Percentiles rank a stretch among this genome's conserved stretches.
Evolutionary conservation across 257 asterid species (phyloP).

Genomic region (Perilla frutescens): DNA sequence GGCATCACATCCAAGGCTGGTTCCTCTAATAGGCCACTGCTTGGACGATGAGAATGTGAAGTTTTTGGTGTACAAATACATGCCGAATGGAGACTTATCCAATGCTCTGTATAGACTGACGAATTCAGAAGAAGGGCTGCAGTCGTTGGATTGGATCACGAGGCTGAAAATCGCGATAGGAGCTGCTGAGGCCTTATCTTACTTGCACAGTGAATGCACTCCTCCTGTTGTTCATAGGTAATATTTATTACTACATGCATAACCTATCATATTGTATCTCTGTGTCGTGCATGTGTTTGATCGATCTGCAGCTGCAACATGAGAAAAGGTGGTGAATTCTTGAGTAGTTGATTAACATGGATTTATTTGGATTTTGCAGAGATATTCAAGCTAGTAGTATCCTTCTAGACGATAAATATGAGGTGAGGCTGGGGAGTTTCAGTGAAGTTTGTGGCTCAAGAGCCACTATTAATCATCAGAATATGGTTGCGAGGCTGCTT

Average conservation of each 20-base stretch:
- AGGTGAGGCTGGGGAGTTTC: conserved; percentile 83
- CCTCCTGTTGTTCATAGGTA: conserved; percentile 87
- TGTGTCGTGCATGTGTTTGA: background rate
- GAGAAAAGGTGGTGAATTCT: background rate
- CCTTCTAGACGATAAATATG: conserved; percentile 77
- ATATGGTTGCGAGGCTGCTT: conserved; percentile 53
- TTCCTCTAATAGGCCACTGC: conserved; percentile 73
- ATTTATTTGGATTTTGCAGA: conserved; percentile 46
- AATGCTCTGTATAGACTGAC: conserved; percentile 48
- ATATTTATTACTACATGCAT: background rate
- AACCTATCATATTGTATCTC: background rate
- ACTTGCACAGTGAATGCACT: conserved; percentile 71
- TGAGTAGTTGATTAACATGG: conserved; percentile 3
- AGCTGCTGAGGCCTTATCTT: conserved; percentile 71
- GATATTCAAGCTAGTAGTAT: conserved; percentile 85
- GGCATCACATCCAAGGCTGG: conserved; percentile 55
- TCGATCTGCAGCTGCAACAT: too few relatives aligned
- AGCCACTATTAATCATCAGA: conserved; percentile 42
- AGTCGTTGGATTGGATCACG: conserved; percentile 86
- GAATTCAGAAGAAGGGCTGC: conserved; percentile 46
- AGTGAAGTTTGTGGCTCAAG: conserved; percentile 57
- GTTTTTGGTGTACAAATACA: conserved; percentile 61
- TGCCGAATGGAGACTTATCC: conserved; percentile 71
- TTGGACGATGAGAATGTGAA: conserved; percentile 62
- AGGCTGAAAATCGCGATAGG: conserved; percentile 77